These are phyloP conservation scores for Eremothecium cymbalariae DNA, from an alignment of 1,139 yeast genomes.

Conservation along the genomic window DNA sequence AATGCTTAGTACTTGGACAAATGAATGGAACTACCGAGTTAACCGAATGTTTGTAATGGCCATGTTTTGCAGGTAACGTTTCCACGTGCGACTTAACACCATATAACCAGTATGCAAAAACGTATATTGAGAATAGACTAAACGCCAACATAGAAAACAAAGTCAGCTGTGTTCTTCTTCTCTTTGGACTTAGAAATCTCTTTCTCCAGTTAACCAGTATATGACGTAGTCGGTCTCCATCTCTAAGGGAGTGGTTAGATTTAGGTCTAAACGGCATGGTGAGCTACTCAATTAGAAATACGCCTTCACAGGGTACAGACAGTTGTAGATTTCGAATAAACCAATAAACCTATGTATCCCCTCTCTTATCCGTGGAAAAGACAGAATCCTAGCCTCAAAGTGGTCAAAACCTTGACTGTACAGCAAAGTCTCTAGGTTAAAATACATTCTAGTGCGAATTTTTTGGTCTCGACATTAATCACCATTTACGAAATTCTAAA, in stretches of 20 bases:
- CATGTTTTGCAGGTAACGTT: conserved; percentile 33
- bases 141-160: conserved; percentile 10
- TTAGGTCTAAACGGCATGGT: conserved; percentile 19
- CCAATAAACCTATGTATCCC: not conserved
- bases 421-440: no score
- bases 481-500: no score
- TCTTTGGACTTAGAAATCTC: conserved; percentile 5
- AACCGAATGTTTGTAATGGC: conserved; percentile 37
- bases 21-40: conserved; percentile 46
- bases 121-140: conserved; percentile 10
- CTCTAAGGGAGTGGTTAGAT: conserved; percentile 6
- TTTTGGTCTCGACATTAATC: no score
- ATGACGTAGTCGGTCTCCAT: conserved; percentile 2
- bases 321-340: no score
- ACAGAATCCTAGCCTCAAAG: no score
- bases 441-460: no score
- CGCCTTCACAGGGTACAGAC: no score
- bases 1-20: conserved; percentile 62
- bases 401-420: no score
- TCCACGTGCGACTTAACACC: conserved; percentile 1
- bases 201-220: conserved; percentile 2
- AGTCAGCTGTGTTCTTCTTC: conserved; percentile 6
- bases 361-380: no score
- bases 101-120: conserved; percentile 8
- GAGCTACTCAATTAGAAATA: no score